Base-by-base conservation (phyloP, 2,329 filamentous ascomycete genomes). In the Cercospora zeae-maydis region DNA sequence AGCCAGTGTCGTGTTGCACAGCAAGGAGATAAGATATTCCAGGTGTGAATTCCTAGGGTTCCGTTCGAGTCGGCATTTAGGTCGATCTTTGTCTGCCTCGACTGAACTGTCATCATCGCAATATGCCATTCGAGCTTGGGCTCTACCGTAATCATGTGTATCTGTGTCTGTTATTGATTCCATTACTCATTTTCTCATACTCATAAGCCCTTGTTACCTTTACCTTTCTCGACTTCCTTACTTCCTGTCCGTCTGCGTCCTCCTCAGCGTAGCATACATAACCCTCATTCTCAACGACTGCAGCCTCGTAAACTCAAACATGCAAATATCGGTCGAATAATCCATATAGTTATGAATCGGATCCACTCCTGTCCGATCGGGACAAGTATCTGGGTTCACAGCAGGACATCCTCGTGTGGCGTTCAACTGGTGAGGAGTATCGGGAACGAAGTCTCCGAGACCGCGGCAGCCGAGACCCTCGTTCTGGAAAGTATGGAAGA, bases 261-360 rank as follows among this genome's bases (percentile, higher is more conserved):
- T 53, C 45, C 57, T 52, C 30, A 47, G 14, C 2, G 57, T 59
- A 14, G 57, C 55, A 56, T 64, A 64, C 37, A 61, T 58, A n/a
- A 55, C 45, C 36, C 47, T 34, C 63, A 65, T 65, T n/a, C 63
- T 49, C 33, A 55, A 36, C 24, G n/a, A 27, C 33, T 60, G 63
- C 24, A 47, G 7, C 10, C 39, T 27, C 6, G 47, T 59, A 27
- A 65, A 60, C 13, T 62, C 47, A 7, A 34, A 52, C 49, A 59
- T 51, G 37, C 63, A 60, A 16, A 57, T 27, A 34, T 59, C 63
- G 3, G 47, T 59, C 30, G 57, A 59, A 31, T 64, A 62, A 27
- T 64, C 82, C 82, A 84, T 84, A 65, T 79, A 84, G 67, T 84
- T 82, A 62, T 82, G 79, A 49, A 84, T 80, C 5, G 80, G 76